Evolutionary conservation across 148 eudicot genomes (phyloP).

Genomic region (Drosera capensis): DNA sequence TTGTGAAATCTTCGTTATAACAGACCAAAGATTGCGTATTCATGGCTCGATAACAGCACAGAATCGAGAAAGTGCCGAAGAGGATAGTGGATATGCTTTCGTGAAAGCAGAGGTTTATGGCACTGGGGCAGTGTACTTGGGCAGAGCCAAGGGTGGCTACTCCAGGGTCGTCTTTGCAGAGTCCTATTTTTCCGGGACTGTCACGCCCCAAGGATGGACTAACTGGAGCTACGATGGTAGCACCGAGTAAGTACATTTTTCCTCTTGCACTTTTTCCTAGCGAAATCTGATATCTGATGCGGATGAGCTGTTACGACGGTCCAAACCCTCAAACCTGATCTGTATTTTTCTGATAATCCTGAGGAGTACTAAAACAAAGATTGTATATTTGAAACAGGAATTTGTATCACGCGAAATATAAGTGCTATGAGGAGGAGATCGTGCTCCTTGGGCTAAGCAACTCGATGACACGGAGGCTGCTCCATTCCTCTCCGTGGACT

Average conservation of each 20-base stretch:
- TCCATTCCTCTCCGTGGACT: too few relatives aligned
- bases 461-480: too few relatives aligned
- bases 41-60: constrained; percentile 80
- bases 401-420: too few relatives aligned
- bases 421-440: too few relatives aligned
- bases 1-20: constrained; percentile 64
- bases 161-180: constrained; percentile 71
- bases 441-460: too few relatives aligned
- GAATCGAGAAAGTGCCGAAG: constrained; percentile 21
- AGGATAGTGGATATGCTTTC: constrained; percentile 60
- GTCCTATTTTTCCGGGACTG: constrained; percentile 47
- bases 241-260: constrained; percentile 30
- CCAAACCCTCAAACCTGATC: too few relatives aligned
- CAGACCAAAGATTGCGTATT: constrained; percentile 36
- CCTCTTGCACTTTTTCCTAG: too few relatives aligned
- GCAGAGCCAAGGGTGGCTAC: constrained; percentile 53
- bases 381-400: too few relatives aligned
- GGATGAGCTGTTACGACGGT: too few relatives aligned
- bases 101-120: constrained; percentile 46
- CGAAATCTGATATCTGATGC: too few relatives aligned
- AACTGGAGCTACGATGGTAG: constrained; percentile 52
- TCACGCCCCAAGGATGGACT: constrained; percentile 66
- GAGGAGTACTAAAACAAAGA: too few relatives aligned
- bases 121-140: constrained; percentile 40
- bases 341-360: too few relatives aligned